phyloP scores from a whole-genome alignment of 495 filamentous ascomycete genomes.

The Parachaetomium inaequale region DNA sequence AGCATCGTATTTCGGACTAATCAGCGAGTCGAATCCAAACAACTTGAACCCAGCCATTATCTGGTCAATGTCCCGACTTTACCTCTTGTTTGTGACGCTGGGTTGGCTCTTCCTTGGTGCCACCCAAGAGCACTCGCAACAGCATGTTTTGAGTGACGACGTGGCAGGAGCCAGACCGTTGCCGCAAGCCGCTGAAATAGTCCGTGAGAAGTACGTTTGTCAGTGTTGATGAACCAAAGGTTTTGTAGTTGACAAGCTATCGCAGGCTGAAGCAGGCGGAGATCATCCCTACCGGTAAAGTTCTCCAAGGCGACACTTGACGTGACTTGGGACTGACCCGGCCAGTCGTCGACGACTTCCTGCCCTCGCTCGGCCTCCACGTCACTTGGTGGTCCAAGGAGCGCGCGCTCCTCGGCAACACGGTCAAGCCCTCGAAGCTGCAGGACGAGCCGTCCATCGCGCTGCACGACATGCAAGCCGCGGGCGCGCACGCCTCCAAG shows the following conservation, averaged over 20 bases:
- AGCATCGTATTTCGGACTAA: background rate
- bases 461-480: slow-evolving; percentile 19
- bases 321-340: background rate
- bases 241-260: background rate
- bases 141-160: background rate
- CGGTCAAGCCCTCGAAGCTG: slow-evolving; percentile 49
- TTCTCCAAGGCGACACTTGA: background rate
- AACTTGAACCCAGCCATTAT: background rate
- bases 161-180: background rate
- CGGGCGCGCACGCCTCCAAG: slow-evolving; percentile 17
- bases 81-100: background rate
- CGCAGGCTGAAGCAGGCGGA: slow-evolving; percentile 55
- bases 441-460: slow-evolving; percentile 50
- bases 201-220: background rate
- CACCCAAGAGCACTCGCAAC: background rate
- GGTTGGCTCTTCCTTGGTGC: background rate
- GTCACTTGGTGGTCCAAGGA: slow-evolving; percentile 49
- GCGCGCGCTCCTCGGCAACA: slow-evolving; percentile 58
- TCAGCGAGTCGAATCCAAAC: background rate
- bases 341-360: slow-evolving; percentile 61
- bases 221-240: no score
- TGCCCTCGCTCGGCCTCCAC: slow-evolving; percentile 50
- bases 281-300: slow-evolving; percentile 56
- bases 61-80: background rate
- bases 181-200: background rate